These are phyloP conservation scores for Eucalyptus fibrosa DNA, from an alignment of 345 rosid genomes.

Conservation along the genomic window DNA sequence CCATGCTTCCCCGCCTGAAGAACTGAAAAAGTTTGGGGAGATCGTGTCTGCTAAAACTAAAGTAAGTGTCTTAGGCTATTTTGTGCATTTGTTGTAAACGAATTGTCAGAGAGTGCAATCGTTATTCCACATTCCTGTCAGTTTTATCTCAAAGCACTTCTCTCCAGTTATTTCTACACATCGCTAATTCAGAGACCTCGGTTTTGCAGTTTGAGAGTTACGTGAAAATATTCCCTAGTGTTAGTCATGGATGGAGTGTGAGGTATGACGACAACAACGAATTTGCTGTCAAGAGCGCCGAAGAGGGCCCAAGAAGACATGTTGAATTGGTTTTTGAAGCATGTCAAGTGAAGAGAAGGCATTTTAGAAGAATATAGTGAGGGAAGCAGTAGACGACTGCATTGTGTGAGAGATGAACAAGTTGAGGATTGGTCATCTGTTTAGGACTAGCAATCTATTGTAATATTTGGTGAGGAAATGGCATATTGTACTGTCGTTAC, in stretches of 20 bases:
- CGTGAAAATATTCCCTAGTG: constrained; percentile 46
- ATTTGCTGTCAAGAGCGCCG: background rate
- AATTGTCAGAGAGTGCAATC: background rate
- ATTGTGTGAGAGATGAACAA: background rate
- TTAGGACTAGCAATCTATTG: background rate
- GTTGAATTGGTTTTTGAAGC: background rate
- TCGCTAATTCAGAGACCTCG: background rate
- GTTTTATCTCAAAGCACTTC: background rate
- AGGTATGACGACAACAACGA: constrained; percentile 32
- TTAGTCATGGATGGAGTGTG: constrained; percentile 59
- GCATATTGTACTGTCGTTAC: background rate
- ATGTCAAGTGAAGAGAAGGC: background rate
- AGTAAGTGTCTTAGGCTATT: background rate
- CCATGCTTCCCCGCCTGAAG: constrained; percentile 7
- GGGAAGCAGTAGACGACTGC: background rate
- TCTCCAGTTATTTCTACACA: background rate
- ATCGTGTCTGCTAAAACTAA: constrained; percentile 11
- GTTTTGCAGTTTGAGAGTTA: background rate
- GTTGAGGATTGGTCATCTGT: background rate
- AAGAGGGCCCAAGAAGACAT: background rate
- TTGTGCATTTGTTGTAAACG: background rate
- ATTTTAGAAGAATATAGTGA: background rate
- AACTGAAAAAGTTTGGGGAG: constrained; percentile 14
- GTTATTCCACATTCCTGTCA: background rate
- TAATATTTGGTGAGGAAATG: background rate